Conservation (phyloP, 2,329 filamentous ascomycete genomes). For the Verticillium isaacii region DNA sequence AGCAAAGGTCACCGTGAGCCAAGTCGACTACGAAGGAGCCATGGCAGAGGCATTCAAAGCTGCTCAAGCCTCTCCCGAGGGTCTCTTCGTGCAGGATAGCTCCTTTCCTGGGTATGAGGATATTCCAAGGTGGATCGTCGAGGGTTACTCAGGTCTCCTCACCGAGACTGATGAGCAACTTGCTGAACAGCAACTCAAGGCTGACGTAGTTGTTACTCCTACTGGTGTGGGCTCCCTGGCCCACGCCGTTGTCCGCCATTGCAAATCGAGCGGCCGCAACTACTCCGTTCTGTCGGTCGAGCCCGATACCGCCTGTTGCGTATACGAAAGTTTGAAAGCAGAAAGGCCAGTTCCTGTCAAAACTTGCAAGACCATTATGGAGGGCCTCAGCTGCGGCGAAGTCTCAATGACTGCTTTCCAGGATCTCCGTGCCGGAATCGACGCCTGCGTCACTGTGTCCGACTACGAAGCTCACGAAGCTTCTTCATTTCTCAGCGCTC, state of each 20-base stretch:
- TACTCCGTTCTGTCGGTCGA: constrained; percentile 60
- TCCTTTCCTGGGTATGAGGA: constrained; percentile 62
- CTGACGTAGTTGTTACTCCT: constrained; percentile 53
- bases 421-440: constrained; percentile 50
- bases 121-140: constrained; percentile 69
- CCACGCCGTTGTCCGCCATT: constrained; percentile 63
- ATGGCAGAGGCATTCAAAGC: constrained; percentile 43
- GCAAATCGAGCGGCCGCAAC: constrained; percentile 38
- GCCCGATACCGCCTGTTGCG: constrained; percentile 59
- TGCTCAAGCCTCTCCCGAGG: constrained; percentile 28
- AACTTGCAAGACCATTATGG: constrained; percentile 65
- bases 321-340: constrained; percentile 46
- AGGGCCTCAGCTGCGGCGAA: constrained; percentile 68
- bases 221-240: constrained; percentile 71
- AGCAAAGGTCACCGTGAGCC: constrained; percentile 24
- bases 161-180: constrained; percentile 60
- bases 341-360: constrained; percentile 40
- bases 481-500: background rate
- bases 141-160: constrained; percentile 73
- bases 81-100: constrained; percentile 64
- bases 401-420: constrained; percentile 63
- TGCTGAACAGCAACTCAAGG: constrained; percentile 24
- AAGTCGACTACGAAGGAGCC: constrained; percentile 56
- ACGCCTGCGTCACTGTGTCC: constrained; percentile 55
- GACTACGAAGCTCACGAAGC: constrained; percentile 56